Conservation (phyloP, 2,329 filamentous ascomycete species). For the Pseudogymnoascus sp. region DNA sequence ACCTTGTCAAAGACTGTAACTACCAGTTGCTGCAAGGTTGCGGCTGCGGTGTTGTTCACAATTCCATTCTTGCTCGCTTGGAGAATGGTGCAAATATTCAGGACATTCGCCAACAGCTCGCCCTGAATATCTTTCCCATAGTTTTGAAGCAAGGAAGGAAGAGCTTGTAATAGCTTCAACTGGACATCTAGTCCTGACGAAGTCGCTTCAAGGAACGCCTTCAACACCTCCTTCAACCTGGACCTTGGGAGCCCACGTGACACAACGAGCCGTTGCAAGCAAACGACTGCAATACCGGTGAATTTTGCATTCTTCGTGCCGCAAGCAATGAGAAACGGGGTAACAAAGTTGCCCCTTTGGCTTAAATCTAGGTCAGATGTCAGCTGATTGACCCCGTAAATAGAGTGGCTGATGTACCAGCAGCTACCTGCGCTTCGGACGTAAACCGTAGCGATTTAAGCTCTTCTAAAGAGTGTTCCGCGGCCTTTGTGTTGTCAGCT, state of each 20-base stretch:
- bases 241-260: slow-evolving; percentile 70
- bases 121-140: slow-evolving; percentile 76
- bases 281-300: slow-evolving; percentile 77
- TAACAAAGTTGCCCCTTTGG: slow-evolving; percentile 74
- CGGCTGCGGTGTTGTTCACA: slow-evolving; percentile 90
- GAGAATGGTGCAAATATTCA: slow-evolving; percentile 87
- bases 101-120: slow-evolving; percentile 68
- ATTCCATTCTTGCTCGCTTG: slow-evolving; percentile 89
- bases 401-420: slow-evolving; percentile 23
- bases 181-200: slow-evolving; percentile 80
- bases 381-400: slow-evolving; percentile 11
- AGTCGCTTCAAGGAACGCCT: slow-evolving; percentile 79
- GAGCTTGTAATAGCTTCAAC: slow-evolving; percentile 86
- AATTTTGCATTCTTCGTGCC: slow-evolving; percentile 85
- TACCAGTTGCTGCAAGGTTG: slow-evolving; percentile 90
- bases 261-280: slow-evolving; percentile 81
- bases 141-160: slow-evolving; percentile 84
- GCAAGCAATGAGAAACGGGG: slow-evolving; percentile 91
- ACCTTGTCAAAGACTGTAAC: slow-evolving; percentile 93
- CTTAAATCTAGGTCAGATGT: slow-evolving; percentile 58
- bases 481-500: slow-evolving; percentile 50
- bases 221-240: slow-evolving; percentile 76
- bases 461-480: slow-evolving; percentile 88
- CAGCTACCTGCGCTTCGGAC: slow-evolving; percentile 54
- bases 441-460: slow-evolving; percentile 67